Evolutionary conservation across 805 yeast species (phyloP).

Genomic region (Ogataea chonburiensis): DNA sequence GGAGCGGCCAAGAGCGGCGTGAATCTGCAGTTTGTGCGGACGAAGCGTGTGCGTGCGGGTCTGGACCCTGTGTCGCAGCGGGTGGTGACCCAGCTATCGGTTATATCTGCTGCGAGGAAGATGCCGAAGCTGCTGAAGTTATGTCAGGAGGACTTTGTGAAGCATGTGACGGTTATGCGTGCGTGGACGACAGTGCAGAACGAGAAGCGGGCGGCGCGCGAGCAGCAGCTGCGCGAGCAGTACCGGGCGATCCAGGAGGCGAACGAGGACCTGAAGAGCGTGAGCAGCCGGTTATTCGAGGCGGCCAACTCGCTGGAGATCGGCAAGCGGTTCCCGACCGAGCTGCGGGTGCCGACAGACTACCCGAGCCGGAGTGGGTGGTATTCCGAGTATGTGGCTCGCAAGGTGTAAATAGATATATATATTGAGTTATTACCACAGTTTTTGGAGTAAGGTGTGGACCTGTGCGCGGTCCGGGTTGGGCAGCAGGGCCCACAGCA

Average conservation of each 20-base stretch:
- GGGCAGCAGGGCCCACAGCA: conserved; percentile 44
- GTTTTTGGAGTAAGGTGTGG: conserved; percentile 26
- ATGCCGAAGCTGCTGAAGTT: conserved; percentile 80
- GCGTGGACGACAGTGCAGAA: conserved; percentile 76
- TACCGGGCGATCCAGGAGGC: conserved; percentile 66
- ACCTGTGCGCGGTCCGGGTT: conserved; percentile 38
- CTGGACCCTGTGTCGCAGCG: conserved; percentile 33
- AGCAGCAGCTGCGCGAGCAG: conserved; percentile 53
- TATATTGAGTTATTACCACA: conserved; percentile 12
- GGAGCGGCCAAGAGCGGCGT: conserved; percentile 8
- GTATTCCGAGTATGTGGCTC: conserved; percentile 54
- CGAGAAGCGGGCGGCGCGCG: conserved; percentile 44
- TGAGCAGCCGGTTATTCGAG: conserved; percentile 55
- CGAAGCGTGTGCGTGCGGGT: conserved; percentile 31
- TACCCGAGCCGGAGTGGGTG: conserved; percentile 81
- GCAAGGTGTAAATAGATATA: conserved; percentile 20
- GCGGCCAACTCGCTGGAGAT: conserved; percentile 58
- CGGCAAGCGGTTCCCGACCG: conserved; percentile 72
- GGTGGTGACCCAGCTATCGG: conserved; percentile 60
- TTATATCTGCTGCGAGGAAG: conserved; percentile 81
- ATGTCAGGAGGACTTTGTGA: conserved; percentile 75
- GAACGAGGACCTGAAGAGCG: conserved; percentile 59
- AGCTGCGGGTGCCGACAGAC: conserved; percentile 84
- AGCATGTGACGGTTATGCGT: conserved; percentile 75
- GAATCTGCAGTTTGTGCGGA: conserved; percentile 46